Conservation (phyloP, 108 stramenopile species). For the Halocafeteria seosinensis region DNA sequence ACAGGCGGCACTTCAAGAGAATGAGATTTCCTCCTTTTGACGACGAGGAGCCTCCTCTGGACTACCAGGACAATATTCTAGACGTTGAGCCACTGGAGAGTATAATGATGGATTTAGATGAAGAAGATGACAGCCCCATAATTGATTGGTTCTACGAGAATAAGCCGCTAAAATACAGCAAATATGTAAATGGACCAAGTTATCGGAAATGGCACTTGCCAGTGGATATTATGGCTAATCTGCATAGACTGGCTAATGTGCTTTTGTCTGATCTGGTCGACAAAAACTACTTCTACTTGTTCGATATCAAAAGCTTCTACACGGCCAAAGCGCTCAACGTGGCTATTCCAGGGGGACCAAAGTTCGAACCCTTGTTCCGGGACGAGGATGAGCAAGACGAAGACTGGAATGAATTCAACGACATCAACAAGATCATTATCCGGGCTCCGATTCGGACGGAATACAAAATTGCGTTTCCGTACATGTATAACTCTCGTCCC, state of each 20-base stretch:
- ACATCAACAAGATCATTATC: slow-evolving; percentile 94
- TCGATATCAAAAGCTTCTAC: slow-evolving; percentile 76
- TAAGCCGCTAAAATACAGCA: slow-evolving; percentile 30
- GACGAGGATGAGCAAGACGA: slow-evolving; percentile 81
- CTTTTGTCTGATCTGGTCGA: slow-evolving; percentile 68
- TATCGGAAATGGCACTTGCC: slow-evolving; percentile 79
- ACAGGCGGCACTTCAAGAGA: slow-evolving; percentile 91
- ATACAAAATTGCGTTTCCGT: slow-evolving; percentile 87
- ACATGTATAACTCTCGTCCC: slow-evolving; percentile 90
- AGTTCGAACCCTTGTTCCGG: slow-evolving; percentile 91
- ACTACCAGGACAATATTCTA: slow-evolving; percentile 93
- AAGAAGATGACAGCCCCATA: slow-evolving; percentile 49
- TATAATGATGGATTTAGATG: slow-evolving; percentile 62
- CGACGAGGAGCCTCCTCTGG: slow-evolving; percentile 97
- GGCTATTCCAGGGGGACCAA: slow-evolving; percentile 96
- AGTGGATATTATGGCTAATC: slow-evolving; percentile 74
- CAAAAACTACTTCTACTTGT: slow-evolving; percentile 70
- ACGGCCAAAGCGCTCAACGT: slow-evolving; percentile 94
- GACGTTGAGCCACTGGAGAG: slow-evolving; percentile 84
- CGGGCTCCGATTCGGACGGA: slow-evolving; percentile 88
- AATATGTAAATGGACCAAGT: slow-evolving; percentile 62
- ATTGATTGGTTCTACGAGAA: slow-evolving; percentile 52
- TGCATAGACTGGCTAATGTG: slow-evolving; percentile 78
- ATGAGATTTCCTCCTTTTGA: slow-evolving; percentile 99
- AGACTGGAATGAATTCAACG: slow-evolving; percentile 99